Conservation (phyloP, 345 rosid species). For the Ailanthus altissimus region DNA sequence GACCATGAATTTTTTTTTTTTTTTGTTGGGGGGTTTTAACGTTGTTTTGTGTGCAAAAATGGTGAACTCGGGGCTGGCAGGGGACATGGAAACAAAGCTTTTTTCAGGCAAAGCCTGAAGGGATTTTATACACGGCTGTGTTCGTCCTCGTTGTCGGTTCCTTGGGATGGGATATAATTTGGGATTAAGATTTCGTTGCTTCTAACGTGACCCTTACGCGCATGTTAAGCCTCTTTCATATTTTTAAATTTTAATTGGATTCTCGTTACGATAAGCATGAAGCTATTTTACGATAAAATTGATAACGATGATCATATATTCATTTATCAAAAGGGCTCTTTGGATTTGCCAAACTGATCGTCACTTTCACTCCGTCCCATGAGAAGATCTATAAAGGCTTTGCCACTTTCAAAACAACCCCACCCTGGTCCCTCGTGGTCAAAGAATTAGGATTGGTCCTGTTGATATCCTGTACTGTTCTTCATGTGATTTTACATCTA, state of each 20-base stretch:
- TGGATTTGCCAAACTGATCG: neutral
- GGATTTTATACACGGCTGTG: slow-evolving; percentile 22
- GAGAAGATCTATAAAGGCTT: neutral
- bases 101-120: slow-evolving; percentile 23
- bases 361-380: neutral
- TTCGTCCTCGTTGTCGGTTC: slow-evolving; percentile 35
- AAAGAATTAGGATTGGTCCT: too few relatives aligned
- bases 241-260: neutral
- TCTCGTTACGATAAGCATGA: neutral
- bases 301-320: too few relatives aligned
- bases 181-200: slow-evolving; percentile 1
- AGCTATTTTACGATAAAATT: neutral
- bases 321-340: neutral
- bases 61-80: neutral
- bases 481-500: too few relatives aligned
- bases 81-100: slow-evolving; percentile 17
- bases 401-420: too few relatives aligned
- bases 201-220: slow-evolving; percentile 9
- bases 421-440: neutral
- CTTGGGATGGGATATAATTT: neutral
- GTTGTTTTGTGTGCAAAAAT: too few relatives aligned
- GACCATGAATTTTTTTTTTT: too few relatives aligned
- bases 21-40: too few relatives aligned
- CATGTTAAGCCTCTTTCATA: neutral
- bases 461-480: too few relatives aligned